Evolutionary conservation across 805 yeast species (phyloP), one percentile per base, ranked within the genome.

Genomic region (Yueomyces sp.): DNA sequence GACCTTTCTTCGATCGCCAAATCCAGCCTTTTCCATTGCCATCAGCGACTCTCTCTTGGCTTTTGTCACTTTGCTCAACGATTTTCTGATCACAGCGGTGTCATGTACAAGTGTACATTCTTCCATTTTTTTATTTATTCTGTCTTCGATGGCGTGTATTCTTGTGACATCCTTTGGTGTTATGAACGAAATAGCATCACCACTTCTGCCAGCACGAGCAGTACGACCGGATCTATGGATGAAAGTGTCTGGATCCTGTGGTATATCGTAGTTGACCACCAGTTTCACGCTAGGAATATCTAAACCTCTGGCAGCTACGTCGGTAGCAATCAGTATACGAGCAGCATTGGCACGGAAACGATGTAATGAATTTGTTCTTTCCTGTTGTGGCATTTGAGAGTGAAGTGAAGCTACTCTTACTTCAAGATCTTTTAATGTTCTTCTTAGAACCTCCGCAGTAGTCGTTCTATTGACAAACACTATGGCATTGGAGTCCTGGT

Each of bases 151-250:
- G 5, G 90, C 80, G 48, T 82, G 74, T 4, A 92, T 73, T 54
- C 97, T 72, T 28, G 70, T 72, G 11, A 92, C 79, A 58, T 90
- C 98, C 46, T 81, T 77, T 53, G 88, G 95, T 1, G 94, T 77
- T 3, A 92, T 82, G 46, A 92, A 72, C 11, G 92, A 76, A 1
- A 92, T 68, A 5, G 94, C 74, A 49, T 78, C 85, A 65, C 98
- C 98, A 42, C 68, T 65, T 53, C 94, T 73, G 2, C 97, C 97
- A 2, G 97, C 97, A 74, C 98, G 83, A 7, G 97, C 98, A 9
- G 98, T 90, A 76, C 98, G 85, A 68, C 98, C 98, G 8, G 90
- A 95, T 62, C 98, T 72, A 65, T 92, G 98, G 43, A 92, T 87
- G 55, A 85, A 92, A 49, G 92, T 96, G 56, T 92, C 96, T 3